Conservation (phyloP, 2,329 filamentous ascomycete species). For the Fusarium mexicanum region DNA sequence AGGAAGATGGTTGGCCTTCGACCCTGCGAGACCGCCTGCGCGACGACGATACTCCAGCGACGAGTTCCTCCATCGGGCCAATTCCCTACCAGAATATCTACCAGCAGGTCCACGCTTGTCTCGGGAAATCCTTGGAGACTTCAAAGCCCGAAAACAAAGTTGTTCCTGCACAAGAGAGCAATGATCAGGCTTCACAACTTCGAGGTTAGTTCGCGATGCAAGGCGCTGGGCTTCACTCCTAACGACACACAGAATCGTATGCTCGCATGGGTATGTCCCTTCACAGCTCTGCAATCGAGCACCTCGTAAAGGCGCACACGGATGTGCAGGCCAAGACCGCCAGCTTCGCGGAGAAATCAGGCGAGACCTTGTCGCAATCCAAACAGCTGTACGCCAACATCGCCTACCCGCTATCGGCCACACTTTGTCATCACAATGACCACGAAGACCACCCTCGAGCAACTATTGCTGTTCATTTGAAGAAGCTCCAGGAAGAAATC, state of each 20-base stretch:
- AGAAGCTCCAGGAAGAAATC: conserved; percentile 35
- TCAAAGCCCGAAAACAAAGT: background rate
- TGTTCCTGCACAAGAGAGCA: background rate
- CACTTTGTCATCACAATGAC: conserved; percentile 43
- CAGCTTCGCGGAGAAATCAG: conserved; percentile 31
- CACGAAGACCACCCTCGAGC: conserved; percentile 35
- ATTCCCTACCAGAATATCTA: conserved; percentile 31
- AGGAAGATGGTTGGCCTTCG: conserved; percentile 28
- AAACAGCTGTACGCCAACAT: conserved; percentile 47
- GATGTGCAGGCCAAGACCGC: conserved; percentile 36
- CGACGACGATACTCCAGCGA: conserved; percentile 29
- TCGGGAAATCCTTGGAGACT: background rate
- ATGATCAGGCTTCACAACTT: conserved; percentile 25
- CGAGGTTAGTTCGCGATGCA: conserved; percentile 19
- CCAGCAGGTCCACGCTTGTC: conserved; percentile 38
- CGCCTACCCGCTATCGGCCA: conserved; percentile 45
- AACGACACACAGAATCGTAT: conserved; percentile 34
- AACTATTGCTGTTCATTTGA: conserved; percentile 42
- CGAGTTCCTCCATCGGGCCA: background rate
- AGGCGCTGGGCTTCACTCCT: background rate
- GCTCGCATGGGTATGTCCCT: conserved; percentile 30
- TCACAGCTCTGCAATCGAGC: conserved; percentile 2
- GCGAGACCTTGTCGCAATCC: conserved; percentile 20
- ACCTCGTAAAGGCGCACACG: conserved; percentile 37
- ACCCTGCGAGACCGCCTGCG: conserved; percentile 45